Evolutionary conservation across 495 filamentous ascomycete genomes (phyloP).

Genomic region (Aspergillus carlsbadensis): DNA sequence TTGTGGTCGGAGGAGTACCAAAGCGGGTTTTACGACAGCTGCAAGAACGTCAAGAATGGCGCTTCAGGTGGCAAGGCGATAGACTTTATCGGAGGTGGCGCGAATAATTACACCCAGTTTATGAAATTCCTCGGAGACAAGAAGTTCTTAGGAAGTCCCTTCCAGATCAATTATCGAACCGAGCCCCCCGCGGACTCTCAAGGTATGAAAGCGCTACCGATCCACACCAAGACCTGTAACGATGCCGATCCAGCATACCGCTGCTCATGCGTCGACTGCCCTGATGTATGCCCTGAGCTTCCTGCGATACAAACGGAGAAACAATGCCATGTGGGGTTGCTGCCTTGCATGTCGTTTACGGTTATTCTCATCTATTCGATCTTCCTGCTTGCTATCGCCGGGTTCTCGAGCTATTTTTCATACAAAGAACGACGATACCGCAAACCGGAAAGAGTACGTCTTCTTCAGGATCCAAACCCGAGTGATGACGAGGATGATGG

Average conservation of each 20-base stretch:
- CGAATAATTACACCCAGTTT: conserved; percentile 82
- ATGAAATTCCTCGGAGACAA: conserved; percentile 91
- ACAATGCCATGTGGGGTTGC: conserved; percentile 76
- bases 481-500: conserved; percentile 87
- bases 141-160: conserved; percentile 84
- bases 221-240: conserved; percentile 80
- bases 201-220: conserved; percentile 63
- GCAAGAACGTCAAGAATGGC: conserved; percentile 97
- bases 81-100: conserved; percentile 91
- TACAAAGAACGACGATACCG: conserved; percentile 69
- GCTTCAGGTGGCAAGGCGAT: conserved; percentile 89
- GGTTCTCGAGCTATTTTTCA: conserved; percentile 68
- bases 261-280: conserved; percentile 93
- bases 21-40: conserved; percentile 89
- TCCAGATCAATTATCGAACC: conserved; percentile 91
- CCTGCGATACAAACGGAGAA: conserved; percentile 64
- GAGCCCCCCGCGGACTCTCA: conserved; percentile 52
- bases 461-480: conserved; percentile 79
- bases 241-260: conserved; percentile 79
- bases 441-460: conserved; percentile 74
- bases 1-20: conserved; percentile 86
- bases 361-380: conserved; percentile 84
- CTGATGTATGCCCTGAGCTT: conserved; percentile 75
- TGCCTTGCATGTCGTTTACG: conserved; percentile 89
- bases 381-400: conserved; percentile 65